Percentiles rank a stretch among this genome's conserved stretches.
phyloP scores from a whole-genome alignment of 768 basidiomycete species.

The Tephrocybe sp. region DNA sequence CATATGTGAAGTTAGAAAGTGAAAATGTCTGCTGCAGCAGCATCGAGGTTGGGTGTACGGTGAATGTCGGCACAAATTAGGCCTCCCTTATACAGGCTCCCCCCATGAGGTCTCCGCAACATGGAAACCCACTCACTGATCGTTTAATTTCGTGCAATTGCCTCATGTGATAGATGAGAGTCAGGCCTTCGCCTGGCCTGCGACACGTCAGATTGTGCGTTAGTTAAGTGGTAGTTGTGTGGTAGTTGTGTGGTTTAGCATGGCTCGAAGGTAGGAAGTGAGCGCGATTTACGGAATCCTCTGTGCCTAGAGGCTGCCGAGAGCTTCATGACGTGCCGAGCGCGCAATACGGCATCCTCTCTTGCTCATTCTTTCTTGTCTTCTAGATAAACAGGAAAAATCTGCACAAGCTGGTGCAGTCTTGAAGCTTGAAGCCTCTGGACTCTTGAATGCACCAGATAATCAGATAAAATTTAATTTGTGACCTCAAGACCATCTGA shows the following conservation, averaged over 20 bases:
- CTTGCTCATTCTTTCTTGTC: background rate
- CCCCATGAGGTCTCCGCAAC: slow-evolving; percentile 32
- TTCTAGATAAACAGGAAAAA: background rate
- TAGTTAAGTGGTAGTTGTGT: too few relatives aligned
- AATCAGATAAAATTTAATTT: too few relatives aligned
- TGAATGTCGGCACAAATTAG: slow-evolving; percentile 6
- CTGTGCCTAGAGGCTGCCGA: background rate
- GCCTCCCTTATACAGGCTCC: slow-evolving; percentile 14
- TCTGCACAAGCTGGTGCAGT: too few relatives aligned
- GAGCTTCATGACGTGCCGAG: background rate
- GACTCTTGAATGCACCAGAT: too few relatives aligned
- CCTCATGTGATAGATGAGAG: slow-evolving; percentile 20
- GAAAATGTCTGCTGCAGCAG: slow-evolving; percentile 11
- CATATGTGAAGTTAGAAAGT: slow-evolving; percentile 20
- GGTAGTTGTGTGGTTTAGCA: background rate
- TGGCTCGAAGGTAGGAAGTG: background rate
- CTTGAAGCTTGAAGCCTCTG: too few relatives aligned
- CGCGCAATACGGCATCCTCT: background rate
- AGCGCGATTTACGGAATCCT: background rate
- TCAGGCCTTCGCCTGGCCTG: slow-evolving; percentile 13
- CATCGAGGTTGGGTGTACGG: slow-evolving; percentile 13
- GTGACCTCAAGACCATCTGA: too few relatives aligned
- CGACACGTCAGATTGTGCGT: background rate
- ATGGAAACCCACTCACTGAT: slow-evolving; percentile 21
- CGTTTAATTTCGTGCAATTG: slow-evolving; percentile 13